Evolutionary conservation across 129 eudicot species (phyloP), one percentile per base, ranked within the genome.

Genomic region (Tagetes erecta): DNA sequence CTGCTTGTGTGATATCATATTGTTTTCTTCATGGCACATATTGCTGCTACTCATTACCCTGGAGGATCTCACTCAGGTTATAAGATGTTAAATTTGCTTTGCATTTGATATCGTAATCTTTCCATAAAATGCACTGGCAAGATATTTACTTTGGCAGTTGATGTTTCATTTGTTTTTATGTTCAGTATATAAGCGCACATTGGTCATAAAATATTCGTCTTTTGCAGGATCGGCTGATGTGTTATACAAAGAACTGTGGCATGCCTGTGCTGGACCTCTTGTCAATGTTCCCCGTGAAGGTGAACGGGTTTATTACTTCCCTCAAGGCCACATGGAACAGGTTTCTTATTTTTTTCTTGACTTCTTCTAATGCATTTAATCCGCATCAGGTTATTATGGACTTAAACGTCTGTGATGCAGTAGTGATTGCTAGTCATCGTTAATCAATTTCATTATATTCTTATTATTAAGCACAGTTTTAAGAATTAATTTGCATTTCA

Each of bases 281-380:
- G 98, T 86, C 71, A 84, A 51, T 41, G 90, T 93, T 64, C 98
- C 98, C 30, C 85, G 92, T 81, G 87, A 87, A 80, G 98, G 92
- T 34, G 98, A 89, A 76, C 80, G 96, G 4, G 96, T 88, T 72
- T 93, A 89, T 70, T 93, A 93, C 79, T 90, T 93, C 69, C 98
- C 98, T 5, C 91, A 93, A 78, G 98, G 98, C 30, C 98, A 93
- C 79, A 86, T 90, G 92, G 98, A 93, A 83, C 98, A 93, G 95
- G 98, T 93, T 41, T 38, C 57, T 40, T 56, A 36, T 42, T 6
- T 50, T 45, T 13, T 47, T 20, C 27, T 20, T 20, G 27, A 20
- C 9, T 31, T 51, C 42, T 36, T 74, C 57, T 3, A 57, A 35
- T 37, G 44, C 67, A 27, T 55, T 47, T 44, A 65, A 52, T 31